phyloP scores from a whole-genome alignment of 116 monocot genomes.

The Posidonia oceanica region DNA sequence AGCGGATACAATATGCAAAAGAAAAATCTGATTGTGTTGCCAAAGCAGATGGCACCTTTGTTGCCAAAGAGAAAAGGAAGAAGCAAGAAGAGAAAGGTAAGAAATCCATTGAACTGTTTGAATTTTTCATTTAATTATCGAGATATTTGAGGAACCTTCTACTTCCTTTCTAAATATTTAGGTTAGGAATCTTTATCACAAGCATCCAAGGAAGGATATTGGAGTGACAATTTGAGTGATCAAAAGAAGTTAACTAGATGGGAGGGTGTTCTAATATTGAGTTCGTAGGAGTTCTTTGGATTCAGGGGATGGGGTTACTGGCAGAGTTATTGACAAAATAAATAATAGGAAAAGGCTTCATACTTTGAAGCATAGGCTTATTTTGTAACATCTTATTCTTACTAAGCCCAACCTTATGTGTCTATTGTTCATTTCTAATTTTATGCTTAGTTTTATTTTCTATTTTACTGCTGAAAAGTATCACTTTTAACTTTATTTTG shows the following conservation, averaged over 20 bases:
- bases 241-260: too few species aligned
- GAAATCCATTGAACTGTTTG: neutral
- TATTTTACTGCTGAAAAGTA: neutral
- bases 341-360: too few species aligned
- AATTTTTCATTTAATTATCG: neutral
- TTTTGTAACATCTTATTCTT: too few species aligned
- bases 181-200: too few species aligned
- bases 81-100: conserved; percentile 91
- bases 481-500: neutral
- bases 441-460: neutral
- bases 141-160: neutral
- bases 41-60: conserved; percentile 79
- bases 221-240: too few species aligned
- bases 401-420: neutral
- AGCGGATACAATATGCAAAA: conserved; percentile 94
- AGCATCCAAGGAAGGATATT: too few species aligned
- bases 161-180: too few species aligned
- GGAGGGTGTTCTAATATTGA: too few species aligned
- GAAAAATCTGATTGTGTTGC: conserved; percentile 93
- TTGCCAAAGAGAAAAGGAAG: conserved; percentile 84
- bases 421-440: neutral
- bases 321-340: too few species aligned
- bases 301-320: too few species aligned
- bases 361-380: too few species aligned
- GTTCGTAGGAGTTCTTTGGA: too few species aligned